Conservation (phyloP, 2,329 filamentous ascomycete genomes). For the Cryphonectria parasitica region DNA sequence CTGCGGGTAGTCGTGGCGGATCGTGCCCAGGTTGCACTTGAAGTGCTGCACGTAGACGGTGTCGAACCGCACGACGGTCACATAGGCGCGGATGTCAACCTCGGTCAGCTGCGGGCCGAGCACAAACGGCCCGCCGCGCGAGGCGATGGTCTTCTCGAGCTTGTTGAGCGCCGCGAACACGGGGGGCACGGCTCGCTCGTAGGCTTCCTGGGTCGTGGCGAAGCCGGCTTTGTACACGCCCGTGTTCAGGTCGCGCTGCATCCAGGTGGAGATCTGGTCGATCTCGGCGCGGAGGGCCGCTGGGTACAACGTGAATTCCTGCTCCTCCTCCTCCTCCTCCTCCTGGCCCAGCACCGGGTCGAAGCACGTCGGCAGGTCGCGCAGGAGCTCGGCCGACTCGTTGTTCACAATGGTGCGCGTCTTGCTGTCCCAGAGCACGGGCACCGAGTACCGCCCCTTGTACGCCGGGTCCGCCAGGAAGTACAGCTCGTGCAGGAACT, state of each 20-base stretch:
- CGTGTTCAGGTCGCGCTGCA: conserved; percentile 59
- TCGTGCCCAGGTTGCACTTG: conserved; percentile 66
- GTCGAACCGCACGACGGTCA: conserved; percentile 64
- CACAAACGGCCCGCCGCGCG: conserved; percentile 53
- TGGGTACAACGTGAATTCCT: conserved; percentile 58
- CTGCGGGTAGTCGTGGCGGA: conserved; percentile 63
- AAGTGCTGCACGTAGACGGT: conserved; percentile 68
- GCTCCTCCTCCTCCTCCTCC: conserved; percentile 34
- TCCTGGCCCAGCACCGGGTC: conserved; percentile 42
- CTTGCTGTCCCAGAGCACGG: conserved; percentile 65
- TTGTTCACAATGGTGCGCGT: conserved; percentile 61
- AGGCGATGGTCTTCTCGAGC: conserved; percentile 51
- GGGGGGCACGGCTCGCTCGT: conserved; percentile 56
- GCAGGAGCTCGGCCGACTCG: conserved; percentile 61
- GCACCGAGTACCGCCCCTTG: conserved; percentile 64
- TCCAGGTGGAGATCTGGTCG: conserved; percentile 56
- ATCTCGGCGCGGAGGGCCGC: conserved; percentile 50
- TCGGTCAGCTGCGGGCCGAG: conserved; percentile 61
- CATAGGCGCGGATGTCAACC: conserved; percentile 60
- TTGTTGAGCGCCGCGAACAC: conserved; percentile 65
- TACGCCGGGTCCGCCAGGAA: conserved; percentile 64
- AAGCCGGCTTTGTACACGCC: conserved; percentile 68
- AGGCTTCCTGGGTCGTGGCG: conserved; percentile 56
- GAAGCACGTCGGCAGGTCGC: conserved; percentile 61
- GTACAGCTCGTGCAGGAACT: conserved; percentile 65